Conservation (phyloP, 2,329 filamentous ascomycete genomes). For the Sarocladium strictum region DNA sequence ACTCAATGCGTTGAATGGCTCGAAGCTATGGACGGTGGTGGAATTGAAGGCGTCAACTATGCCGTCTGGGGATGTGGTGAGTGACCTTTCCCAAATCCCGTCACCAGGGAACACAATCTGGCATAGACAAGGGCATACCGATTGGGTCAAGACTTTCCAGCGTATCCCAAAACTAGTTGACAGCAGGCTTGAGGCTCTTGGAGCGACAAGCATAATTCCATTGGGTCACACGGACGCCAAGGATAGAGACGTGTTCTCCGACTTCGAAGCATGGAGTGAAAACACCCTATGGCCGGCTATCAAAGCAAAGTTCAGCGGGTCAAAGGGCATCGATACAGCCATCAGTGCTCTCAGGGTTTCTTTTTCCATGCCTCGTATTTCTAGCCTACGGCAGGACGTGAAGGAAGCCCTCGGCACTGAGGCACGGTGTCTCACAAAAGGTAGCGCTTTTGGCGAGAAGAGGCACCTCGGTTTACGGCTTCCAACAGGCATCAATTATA, state of each 20-base stretch:
- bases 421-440: slow-evolving; percentile 40
- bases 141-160: slow-evolving; percentile 55
- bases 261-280: slow-evolving; percentile 62
- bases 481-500: slow-evolving; percentile 55
- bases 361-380: slow-evolving; percentile 47
- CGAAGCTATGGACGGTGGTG: slow-evolving; percentile 36
- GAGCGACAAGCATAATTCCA: slow-evolving; percentile 21
- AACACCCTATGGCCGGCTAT: slow-evolving; percentile 40
- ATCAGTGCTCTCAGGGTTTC: slow-evolving; percentile 17
- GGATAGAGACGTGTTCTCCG: slow-evolving; percentile 56
- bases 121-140: slow-evolving; percentile 30
- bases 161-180: slow-evolving; percentile 55
- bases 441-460: slow-evolving; percentile 40
- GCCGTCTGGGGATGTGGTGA: slow-evolving; percentile 61
- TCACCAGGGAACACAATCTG: neutral
- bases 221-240: slow-evolving; percentile 51
- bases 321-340: slow-evolving; percentile 10
- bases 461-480: slow-evolving; percentile 56
- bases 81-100: slow-evolving; percentile 1
- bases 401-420: slow-evolving; percentile 51
- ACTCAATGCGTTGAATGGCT: slow-evolving; percentile 60
- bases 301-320: neutral
- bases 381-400: slow-evolving; percentile 53
- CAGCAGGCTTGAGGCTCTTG: slow-evolving; percentile 30
- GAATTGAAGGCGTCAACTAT: slow-evolving; percentile 49